These are phyloP conservation scores for Fraxinus anomala DNA, from an alignment of 257 asterid genomes.

Conservation along the genomic window DNA sequence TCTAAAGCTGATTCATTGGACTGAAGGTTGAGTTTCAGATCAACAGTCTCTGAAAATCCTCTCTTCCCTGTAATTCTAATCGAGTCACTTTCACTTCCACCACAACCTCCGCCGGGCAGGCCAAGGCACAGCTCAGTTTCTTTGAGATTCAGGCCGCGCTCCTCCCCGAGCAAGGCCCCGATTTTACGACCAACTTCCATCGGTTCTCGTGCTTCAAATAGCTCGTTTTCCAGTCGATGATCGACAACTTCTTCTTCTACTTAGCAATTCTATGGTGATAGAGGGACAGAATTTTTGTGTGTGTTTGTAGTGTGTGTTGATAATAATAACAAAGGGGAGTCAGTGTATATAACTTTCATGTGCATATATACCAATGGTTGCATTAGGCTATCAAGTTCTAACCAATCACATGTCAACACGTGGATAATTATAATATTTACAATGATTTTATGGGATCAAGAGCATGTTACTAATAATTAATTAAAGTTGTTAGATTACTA, in stretches of 20 bases:
- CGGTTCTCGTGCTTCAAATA: neutral
- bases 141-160: slow-evolving; percentile 32
- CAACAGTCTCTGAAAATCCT: slow-evolving; percentile 55
- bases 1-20: slow-evolving; percentile 36
- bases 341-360: slow-evolving; percentile 32
- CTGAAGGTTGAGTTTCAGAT: slow-evolving; percentile 54
- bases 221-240: neutral
- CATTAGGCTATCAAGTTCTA: slow-evolving; percentile 26
- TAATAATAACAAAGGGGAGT: slow-evolving; percentile 41
- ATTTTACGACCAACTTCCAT: slow-evolving; percentile 29
- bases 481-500: slow-evolving; percentile 29
- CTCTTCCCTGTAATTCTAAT: slow-evolving; percentile 45
- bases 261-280: neutral
- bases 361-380: slow-evolving; percentile 41
- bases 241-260: neutral
- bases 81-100: slow-evolving; percentile 19
- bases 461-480: slow-evolving; percentile 65
- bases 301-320: slow-evolving; percentile 28
- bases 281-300: slow-evolving; percentile 2
- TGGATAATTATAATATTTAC: slow-evolving; percentile 35
- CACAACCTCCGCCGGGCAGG: slow-evolving; percentile 48
- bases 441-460: slow-evolving; percentile 66
- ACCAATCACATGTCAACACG: slow-evolving; percentile 46
- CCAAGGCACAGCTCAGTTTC: slow-evolving; percentile 61
- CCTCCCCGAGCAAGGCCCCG: neutral